Conservation (phyloP, 805 yeast genomes). For the Saccharomycopsis babjevae region DNA sequence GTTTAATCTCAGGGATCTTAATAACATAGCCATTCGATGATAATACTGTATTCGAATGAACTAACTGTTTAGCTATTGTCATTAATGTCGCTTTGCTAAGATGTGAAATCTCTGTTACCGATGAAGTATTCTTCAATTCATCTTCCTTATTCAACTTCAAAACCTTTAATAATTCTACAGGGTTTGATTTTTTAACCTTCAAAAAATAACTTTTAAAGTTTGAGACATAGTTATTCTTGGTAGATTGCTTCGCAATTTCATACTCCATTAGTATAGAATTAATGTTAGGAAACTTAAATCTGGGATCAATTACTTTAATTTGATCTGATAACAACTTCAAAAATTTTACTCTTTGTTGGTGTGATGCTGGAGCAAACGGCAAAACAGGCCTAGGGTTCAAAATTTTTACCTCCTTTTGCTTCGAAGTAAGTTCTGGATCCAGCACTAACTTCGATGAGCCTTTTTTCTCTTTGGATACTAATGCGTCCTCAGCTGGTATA, state of each 20-base stretch:
- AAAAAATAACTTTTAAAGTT: conserved; percentile 7
- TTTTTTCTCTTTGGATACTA: neutral
- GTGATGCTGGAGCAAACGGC: conserved; percentile 14
- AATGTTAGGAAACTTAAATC: conserved; percentile 1
- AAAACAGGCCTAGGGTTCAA: neutral
- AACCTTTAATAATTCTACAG: neutral
- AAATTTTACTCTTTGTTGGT: conserved; percentile 12
- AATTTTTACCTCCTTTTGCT: neutral
- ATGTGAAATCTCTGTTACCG: neutral
- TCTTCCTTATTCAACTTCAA: neutral
- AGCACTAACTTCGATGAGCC: neutral
- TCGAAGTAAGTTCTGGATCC: neutral
- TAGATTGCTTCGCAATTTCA: conserved; percentile 10
- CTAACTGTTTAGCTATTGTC: neutral
- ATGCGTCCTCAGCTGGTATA: neutral
- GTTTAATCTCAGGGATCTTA: neutral
- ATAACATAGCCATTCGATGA: neutral
- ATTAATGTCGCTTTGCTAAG: neutral
- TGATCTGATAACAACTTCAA: conserved; percentile 2
- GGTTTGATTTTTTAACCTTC: conserved; percentile 6
- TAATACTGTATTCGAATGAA: neutral
- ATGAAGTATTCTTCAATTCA: neutral
- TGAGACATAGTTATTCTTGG: conserved; percentile 5
- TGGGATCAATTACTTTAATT: conserved; percentile 1
- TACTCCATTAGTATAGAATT: conserved; percentile 9